These are phyloP conservation scores for Scedosporium minutisporum DNA, from an alignment of 2,329 filamentous ascomycete species.

Conservation along the genomic window DNA sequence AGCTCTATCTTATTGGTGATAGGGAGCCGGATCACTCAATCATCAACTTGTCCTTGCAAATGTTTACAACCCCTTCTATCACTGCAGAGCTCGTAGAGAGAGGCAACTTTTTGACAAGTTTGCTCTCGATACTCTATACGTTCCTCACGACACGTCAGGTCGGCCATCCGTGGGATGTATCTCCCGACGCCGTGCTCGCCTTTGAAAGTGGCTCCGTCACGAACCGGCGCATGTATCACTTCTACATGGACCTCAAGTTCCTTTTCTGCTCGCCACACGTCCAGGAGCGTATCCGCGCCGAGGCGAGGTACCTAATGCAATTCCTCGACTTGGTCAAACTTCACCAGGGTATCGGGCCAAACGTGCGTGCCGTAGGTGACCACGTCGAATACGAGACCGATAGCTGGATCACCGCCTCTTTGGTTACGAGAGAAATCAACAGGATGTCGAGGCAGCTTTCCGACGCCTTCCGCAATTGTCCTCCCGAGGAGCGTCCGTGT, in stretches of 20 bases:
- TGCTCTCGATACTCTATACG: slow-evolving; percentile 94
- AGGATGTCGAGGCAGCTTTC: slow-evolving; percentile 80
- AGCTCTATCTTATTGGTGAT: slow-evolving; percentile 91
- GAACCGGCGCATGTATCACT: slow-evolving; percentile 93
- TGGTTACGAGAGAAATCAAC: slow-evolving; percentile 93
- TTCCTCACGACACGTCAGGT: slow-evolving; percentile 95
- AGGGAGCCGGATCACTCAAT: slow-evolving; percentile 96
- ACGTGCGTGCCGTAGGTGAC: slow-evolving; percentile 79
- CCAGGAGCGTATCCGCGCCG: slow-evolving; percentile 70
- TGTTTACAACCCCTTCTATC: slow-evolving; percentile 93
- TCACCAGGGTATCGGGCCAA: slow-evolving; percentile 94
- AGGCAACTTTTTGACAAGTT: slow-evolving; percentile 88
- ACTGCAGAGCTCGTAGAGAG: slow-evolving; percentile 91
- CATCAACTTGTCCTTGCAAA: slow-evolving; percentile 92
- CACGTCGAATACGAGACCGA: slow-evolving; percentile 98
- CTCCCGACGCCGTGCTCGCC: slow-evolving; percentile 74
- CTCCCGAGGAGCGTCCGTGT: slow-evolving; percentile 52
- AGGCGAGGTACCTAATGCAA: slow-evolving; percentile 82
- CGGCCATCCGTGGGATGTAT: slow-evolving; percentile 82
- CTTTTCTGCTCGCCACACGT: slow-evolving; percentile 83
- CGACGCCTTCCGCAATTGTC: slow-evolving; percentile 68
- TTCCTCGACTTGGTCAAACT: slow-evolving; percentile 93
- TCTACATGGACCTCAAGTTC: slow-evolving; percentile 90
- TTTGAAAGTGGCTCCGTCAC: slow-evolving; percentile 93
- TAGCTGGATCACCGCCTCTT: slow-evolving; percentile 91